Percentiles rank a stretch among this genome's conserved stretches.
phyloP scores from a whole-genome alignment of 805 yeast genomes.

The Huiozyma sinensis region DNA sequence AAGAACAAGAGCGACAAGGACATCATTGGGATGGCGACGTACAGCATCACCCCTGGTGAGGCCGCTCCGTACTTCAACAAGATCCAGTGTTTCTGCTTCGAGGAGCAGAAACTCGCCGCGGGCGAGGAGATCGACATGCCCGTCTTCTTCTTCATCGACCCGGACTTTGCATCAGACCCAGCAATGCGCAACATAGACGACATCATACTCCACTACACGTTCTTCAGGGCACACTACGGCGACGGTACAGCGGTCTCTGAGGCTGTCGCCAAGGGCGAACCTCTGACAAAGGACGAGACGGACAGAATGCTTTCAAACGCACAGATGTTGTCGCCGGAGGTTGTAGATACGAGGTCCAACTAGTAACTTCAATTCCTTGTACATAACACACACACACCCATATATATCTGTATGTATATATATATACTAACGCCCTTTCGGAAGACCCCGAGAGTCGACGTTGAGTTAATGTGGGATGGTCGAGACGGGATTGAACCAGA shows the following conservation, averaged over 20 bases:
- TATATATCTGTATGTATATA: too few relatives aligned
- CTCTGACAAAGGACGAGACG: conserved; percentile 7
- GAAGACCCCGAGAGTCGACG: too few relatives aligned
- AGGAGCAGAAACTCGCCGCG: conserved; percentile 85
- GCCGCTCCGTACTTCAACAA: conserved; percentile 95
- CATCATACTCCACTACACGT: conserved; percentile 83
- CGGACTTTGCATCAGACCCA: conserved; percentile 90
- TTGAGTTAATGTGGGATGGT: too few relatives aligned
- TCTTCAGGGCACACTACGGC: conserved; percentile 53
- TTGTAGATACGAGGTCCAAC: background rate
- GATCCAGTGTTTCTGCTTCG: conserved; percentile 96
- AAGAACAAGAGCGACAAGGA: conserved; percentile 77
- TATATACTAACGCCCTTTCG: too few relatives aligned
- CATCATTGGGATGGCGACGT: conserved; percentile 97
- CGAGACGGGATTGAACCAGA: too few relatives aligned
- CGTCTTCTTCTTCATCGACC: conserved; percentile 91
- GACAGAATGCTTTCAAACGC: conserved; percentile 11
- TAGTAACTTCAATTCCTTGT: too few relatives aligned
- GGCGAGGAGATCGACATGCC: conserved; percentile 99
- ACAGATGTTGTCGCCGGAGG: conserved; percentile 11
- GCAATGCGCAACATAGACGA: conserved; percentile 84
- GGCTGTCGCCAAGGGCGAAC: conserved; percentile 9
- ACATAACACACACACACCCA: too few relatives aligned
- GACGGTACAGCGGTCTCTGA: conserved; percentile 30
- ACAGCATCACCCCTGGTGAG: conserved; percentile 91